These are phyloP conservation scores for Globisporangium carolinianum DNA, from an alignment of 352 stramenopile species.

Conservation along the genomic window DNA sequence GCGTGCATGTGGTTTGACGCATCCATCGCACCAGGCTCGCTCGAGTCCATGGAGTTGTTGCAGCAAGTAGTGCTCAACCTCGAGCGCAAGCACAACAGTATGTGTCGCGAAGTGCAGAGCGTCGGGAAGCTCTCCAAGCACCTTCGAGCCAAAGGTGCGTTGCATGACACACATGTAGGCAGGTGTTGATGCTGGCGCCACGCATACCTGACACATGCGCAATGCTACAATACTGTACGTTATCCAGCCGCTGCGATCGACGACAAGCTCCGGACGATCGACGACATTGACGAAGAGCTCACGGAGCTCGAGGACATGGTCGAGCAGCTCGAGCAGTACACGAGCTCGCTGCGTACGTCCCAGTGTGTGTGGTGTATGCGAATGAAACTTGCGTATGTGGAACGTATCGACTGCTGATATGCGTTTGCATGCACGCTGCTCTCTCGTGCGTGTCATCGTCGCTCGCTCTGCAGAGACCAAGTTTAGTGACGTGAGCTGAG, in stretches of 20 bases:
- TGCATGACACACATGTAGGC: background rate
- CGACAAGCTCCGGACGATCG: conserved; percentile 72
- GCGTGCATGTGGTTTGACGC: background rate
- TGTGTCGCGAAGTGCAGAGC: conserved; percentile 48
- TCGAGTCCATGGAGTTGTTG: conserved; percentile 70
- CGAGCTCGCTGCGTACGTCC: conserved; percentile 52
- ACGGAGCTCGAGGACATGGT: conserved; percentile 84
- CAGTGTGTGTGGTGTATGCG: background rate
- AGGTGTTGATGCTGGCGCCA: background rate
- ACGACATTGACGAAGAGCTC: conserved; percentile 83
- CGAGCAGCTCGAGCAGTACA: conserved; percentile 80
- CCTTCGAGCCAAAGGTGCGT: conserved; percentile 59
- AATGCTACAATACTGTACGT: background rate
- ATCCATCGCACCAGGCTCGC: conserved; percentile 30
- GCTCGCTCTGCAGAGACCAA: conserved; percentile 44
- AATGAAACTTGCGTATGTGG: background rate
- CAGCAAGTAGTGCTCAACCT: conserved; percentile 52
- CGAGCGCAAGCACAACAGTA: conserved; percentile 54
- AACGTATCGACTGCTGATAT: background rate
- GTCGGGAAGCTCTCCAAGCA: conserved; percentile 61
- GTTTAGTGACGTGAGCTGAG: conserved; percentile 52
- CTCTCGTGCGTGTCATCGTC: background rate
- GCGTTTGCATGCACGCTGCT: conserved; percentile 3
- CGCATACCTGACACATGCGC: too few relatives aligned
- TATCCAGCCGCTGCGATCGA: conserved; percentile 40